phyloP scores from a whole-genome alignment of 345 rosid genomes.

The Brassica napus region Da-Ae NC_063442.1:13738501-13739000 shows the following conservation, averaged over 20 bases:
- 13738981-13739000: no score
- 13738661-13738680: not conserved
- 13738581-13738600: not conserved
- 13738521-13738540: not conserved
- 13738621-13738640: not conserved
- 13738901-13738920: not conserved
- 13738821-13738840: not conserved
- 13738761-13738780: not conserved
- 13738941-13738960: not conserved
- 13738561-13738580: not conserved
- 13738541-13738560: not conserved
- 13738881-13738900: not conserved
- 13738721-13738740: not conserved
- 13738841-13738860: not conserved
- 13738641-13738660: not conserved
- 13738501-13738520: not conserved
- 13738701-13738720: not conserved
- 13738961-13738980: no score
- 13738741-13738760: not conserved
- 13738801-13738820: not conserved
- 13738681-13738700: not conserved
- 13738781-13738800: not conserved
- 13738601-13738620: not conserved
- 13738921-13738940: not conserved
- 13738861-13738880: not conserved